Conservation (phyloP, 441 rosid genomes). For the Metrosideros polymorpha region DNA sequence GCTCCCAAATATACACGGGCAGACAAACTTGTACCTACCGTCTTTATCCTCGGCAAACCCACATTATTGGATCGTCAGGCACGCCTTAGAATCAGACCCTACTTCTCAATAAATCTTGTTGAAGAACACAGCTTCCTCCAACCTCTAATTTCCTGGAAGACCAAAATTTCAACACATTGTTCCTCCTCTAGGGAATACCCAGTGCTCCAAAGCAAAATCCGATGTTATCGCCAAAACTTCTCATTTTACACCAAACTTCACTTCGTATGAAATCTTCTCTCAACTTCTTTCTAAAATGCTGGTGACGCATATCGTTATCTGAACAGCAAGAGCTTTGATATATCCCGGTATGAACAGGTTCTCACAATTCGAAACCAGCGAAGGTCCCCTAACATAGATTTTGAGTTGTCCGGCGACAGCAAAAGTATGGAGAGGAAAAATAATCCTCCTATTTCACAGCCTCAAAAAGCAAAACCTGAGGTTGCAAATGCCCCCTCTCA, state of each 20-base stretch:
- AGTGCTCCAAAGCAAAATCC: constrained; percentile 17
- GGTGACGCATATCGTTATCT: background rate
- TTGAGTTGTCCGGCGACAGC: constrained; percentile 9
- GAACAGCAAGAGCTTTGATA: constrained; percentile 6
- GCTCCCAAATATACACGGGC: background rate
- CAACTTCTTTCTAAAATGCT: constrained; percentile 9
- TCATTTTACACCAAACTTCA: constrained; percentile 3
- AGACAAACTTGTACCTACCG: background rate
- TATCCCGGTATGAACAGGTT: constrained; percentile 6
- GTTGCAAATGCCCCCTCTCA: constrained; percentile 82
- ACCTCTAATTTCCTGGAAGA: background rate
- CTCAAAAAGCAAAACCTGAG: constrained; percentile 90
- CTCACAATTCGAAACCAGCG: constrained; percentile 4
- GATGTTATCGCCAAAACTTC: constrained; percentile 5
- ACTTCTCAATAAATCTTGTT: background rate
- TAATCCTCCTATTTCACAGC: constrained; percentile 40
- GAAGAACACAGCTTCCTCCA: background rate
- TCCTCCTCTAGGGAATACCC: constrained; percentile 8
- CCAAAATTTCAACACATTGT: background rate
- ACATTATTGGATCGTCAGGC: background rate
- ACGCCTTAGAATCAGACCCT: background rate
- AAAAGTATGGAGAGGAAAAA: constrained; percentile 5
- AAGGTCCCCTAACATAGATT: constrained; percentile 1
- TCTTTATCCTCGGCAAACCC: constrained; percentile 5
- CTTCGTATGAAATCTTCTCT: constrained; percentile 16